Conservation (phyloP, 805 yeast species). For the Yarrowia porcina region DNA sequence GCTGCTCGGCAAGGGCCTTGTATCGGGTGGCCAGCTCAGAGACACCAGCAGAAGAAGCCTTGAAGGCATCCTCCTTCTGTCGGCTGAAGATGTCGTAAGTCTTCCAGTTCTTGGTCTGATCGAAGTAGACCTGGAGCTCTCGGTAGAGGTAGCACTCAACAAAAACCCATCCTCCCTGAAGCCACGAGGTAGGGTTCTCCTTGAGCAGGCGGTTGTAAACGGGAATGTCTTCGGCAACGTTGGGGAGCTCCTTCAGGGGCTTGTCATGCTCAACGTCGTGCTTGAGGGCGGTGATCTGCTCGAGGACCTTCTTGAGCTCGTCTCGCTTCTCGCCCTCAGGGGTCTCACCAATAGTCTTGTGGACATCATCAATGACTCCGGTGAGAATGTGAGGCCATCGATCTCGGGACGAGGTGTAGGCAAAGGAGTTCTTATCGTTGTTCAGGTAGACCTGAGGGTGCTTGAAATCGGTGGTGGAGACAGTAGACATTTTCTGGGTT, state of each 20-base stretch:
- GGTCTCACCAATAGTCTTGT: conserved; percentile 37
- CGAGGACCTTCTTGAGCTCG: conserved; percentile 50
- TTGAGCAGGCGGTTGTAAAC: conserved; percentile 59
- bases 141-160: conserved; percentile 85
- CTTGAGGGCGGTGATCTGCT: conserved; percentile 45
- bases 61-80: conserved; percentile 71
- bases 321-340: conserved; percentile 31
- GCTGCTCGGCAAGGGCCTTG: conserved; percentile 42
- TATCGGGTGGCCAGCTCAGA: conserved; percentile 72
- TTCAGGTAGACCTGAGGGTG: conserved; percentile 49
- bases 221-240: conserved; percentile 42
- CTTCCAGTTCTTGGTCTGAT: conserved; percentile 43
- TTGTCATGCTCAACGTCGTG: conserved; percentile 40
- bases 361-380: conserved; percentile 63
- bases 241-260: conserved; percentile 45
- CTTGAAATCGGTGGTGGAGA: conserved; percentile 14
- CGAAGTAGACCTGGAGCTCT: conserved; percentile 36
- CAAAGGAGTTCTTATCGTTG: conserved; percentile 74
- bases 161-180: conserved; percentile 84
- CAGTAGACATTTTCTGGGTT: conserved; percentile 14
- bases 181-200: conserved; percentile 55
- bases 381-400: conserved; percentile 87
- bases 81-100: conserved; percentile 69
- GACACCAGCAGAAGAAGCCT: conserved; percentile 72
- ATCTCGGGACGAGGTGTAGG: conserved; percentile 66